Evolutionary conservation across 345 rosid genomes (phyloP).

Genomic region (Gynandropsis gynandra): DNA sequence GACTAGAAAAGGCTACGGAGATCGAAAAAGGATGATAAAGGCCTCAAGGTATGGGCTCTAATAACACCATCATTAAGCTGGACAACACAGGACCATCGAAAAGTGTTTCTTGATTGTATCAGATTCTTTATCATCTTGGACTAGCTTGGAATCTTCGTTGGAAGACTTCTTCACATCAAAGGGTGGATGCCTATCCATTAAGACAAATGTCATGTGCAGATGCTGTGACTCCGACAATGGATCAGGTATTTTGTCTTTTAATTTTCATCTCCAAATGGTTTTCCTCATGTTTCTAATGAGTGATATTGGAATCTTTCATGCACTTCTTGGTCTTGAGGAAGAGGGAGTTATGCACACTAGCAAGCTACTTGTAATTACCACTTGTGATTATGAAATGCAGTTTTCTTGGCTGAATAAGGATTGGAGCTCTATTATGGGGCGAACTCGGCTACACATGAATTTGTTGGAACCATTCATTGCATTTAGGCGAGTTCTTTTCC

Average conservation of each 20-base stretch:
- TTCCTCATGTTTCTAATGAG: conserved; percentile 14
- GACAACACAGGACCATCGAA: too few species aligned
- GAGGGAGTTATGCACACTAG: background rate
- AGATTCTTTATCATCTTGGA: conserved; percentile 89
- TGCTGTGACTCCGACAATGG: conserved; percentile 55
- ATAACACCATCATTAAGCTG: too few species aligned
- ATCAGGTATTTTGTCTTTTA: conserved; percentile 43
- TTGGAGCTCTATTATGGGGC: conserved; percentile 64
- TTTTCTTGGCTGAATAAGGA: conserved; percentile 63
- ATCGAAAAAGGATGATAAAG: too few species aligned
- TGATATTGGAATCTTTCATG: conserved; percentile 9
- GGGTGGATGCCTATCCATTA: conserved; percentile 25
- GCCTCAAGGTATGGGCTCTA: too few species aligned
- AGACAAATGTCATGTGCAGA: conserved; percentile 40
- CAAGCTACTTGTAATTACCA: conserved; percentile 14
- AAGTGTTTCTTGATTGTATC: background rate
- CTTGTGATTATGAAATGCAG: conserved; percentile 37
- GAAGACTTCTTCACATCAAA: conserved; percentile 41
- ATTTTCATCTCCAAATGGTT: conserved; percentile 11
- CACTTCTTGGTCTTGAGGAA: conserved; percentile 14
- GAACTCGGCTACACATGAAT: conserved; percentile 81
- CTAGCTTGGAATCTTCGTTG: conserved; percentile 84
- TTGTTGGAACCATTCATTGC: conserved; percentile 88
- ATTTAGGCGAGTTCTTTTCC: conserved; percentile 78
- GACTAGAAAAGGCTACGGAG: too few species aligned